Base-by-base conservation (phyloP, 129 eudicot species). In the Silybum marianum region DNA sequence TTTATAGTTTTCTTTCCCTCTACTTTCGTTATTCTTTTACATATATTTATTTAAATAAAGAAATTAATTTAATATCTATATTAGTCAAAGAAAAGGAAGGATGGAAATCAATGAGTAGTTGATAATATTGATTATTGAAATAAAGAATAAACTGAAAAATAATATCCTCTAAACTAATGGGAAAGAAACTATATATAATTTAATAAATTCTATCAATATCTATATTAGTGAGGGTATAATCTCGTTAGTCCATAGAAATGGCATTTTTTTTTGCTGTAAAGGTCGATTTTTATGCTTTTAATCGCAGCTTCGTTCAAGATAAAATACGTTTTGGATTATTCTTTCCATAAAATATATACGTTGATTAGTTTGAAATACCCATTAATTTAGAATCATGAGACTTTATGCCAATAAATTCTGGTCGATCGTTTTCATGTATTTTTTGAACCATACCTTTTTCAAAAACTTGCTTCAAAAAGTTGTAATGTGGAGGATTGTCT, bases 391-490 rank as follows among this genome's bases (percentile, higher is more conserved):
- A 78, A 69, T 69, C 51, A 46, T 1, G 46, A 46, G 46, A 68
- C 75, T 42, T 67, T 78, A 69, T 44, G 34, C 68, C 75, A 78
- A 40, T 12, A 74, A 68, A 25, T 66, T 68, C n/a, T 24, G 39
- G 46, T 25, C 23, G n/a, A 69, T 69, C 82, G 68, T 78, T 78
- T 78, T 69, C 75, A 69, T 28, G 68, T 44, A 78, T 25, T 78
- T 67, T 68, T 42, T 78, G 82, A 78, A 69, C 82, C 82, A 13
- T 44, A 44, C 69, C 82, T 78, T 78, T 78, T 44, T 7, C 1
- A 44, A 8, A 21, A 69, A 23, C 44, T 25, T 42, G 68, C 68
- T 78, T 10, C 34, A 69, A 69, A 78, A 78, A 69, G 76, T 78
- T 78, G 69, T 46, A 68, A 42, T 78, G 76, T 78, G 75, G 69